Conservation (phyloP, 352 stramenopile species). For the Globisporangium paroecandrum region DNA sequence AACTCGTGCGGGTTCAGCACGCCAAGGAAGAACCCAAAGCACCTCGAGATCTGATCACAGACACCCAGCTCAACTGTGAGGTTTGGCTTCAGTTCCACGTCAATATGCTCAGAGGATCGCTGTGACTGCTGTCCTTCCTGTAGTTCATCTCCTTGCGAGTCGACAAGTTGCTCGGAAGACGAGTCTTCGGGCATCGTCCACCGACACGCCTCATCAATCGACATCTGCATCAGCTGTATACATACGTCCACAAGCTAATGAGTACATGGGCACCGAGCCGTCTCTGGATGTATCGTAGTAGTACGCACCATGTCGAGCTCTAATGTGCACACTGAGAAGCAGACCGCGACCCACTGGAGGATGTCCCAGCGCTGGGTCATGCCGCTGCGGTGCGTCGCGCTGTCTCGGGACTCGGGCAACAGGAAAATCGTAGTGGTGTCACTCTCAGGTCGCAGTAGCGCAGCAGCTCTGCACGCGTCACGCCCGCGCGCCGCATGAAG, state of each 20-base stretch:
- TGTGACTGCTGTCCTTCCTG: background rate
- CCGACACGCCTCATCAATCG: conserved; percentile 23
- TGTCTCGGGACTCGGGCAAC: conserved; percentile 24
- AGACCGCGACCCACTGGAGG: conserved; percentile 42
- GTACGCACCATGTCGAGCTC: conserved; percentile 25
- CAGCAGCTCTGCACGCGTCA: conserved; percentile 49
- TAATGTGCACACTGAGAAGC: conserved; percentile 63
- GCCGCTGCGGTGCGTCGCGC: conserved; percentile 35
- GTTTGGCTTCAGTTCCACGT: background rate
- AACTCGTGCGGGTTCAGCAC: conserved; percentile 24
- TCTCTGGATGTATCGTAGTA: background rate
- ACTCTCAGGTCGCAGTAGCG: conserved; percentile 50
- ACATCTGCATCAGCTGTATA: conserved; percentile 25
- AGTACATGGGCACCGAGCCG: background rate
- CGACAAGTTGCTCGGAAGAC: background rate
- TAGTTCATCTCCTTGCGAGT: background rate
- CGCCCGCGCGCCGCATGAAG: conserved; percentile 44
- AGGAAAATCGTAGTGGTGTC: conserved; percentile 34
- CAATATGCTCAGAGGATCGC: background rate
- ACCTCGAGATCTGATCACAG: conserved; percentile 33
- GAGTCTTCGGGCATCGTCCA: background rate
- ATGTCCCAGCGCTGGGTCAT: conserved; percentile 51
- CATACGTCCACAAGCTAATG: background rate
- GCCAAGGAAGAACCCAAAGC: conserved; percentile 44
- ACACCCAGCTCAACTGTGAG: conserved; percentile 5